Percentiles rank a stretch among this genome's conserved stretches.
Conservation (phyloP, 106 monocot genomes). For the Allium sativum region DNA sequence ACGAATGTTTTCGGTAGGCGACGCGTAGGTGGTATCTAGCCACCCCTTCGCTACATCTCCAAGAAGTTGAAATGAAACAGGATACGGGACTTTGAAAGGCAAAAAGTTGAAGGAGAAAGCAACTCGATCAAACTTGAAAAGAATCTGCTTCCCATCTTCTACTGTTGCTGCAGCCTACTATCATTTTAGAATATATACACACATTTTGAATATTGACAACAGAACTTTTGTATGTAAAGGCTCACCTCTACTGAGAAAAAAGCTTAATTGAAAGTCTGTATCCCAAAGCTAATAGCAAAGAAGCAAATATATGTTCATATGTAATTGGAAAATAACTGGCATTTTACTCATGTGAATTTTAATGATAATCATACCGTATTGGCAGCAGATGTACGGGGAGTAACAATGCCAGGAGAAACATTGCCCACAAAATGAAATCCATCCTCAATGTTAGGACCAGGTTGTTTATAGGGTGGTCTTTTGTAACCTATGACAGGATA, state of each 20-base stretch:
- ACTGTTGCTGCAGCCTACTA: constrained; percentile 52
- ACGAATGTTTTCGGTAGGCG: constrained; percentile 66
- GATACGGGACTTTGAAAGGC: constrained; percentile 95
- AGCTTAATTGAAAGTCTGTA: too few relatives aligned
- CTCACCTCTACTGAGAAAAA: constrained; percentile 92
- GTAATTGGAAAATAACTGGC: too few relatives aligned
- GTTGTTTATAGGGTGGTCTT: background rate
- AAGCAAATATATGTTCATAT: too few relatives aligned
- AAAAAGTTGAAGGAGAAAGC: constrained; percentile 90
- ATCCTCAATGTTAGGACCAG: constrained; percentile 8
- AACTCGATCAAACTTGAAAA: constrained; percentile 80
- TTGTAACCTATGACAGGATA: constrained; percentile 1
- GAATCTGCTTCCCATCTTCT: constrained; percentile 67
- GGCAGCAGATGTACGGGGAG: background rate
- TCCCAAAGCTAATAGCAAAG: too few relatives aligned
- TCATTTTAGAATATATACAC: background rate
- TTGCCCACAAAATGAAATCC: constrained; percentile 4
- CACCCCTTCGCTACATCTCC: constrained; percentile 98
- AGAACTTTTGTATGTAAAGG: background rate
- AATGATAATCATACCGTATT: too few relatives aligned
- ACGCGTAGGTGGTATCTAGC: constrained; percentile 94
- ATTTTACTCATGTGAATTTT: too few relatives aligned
- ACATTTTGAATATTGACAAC: too few relatives aligned
- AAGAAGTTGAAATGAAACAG: constrained; percentile 85
- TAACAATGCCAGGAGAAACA: background rate